A percentile compares a stretch with the other conserved stretches of the same genome.
These are phyloP conservation scores for Lupinus albus DNA, from an alignment of 306 rosid genomes.

Conservation along the genomic window DNA sequence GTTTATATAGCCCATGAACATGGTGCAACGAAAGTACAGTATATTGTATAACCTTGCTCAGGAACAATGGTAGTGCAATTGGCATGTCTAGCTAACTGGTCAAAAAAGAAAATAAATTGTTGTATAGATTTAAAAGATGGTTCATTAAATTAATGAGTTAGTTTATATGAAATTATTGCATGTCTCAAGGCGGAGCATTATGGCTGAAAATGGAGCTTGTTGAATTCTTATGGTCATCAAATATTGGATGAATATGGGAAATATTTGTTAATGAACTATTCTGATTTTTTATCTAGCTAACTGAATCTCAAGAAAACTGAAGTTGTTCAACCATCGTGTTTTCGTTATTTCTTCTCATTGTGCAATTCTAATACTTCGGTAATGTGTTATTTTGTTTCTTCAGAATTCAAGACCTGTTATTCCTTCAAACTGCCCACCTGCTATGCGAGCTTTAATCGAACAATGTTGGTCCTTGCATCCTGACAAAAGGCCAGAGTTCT, in stretches of 20 bases:
- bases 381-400: constrained; percentile 21
- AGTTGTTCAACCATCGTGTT: neutral
- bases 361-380: constrained; percentile 39
- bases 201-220: constrained; percentile 12
- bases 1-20: too few relatives aligned
- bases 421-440: constrained; percentile 70
- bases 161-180: neutral
- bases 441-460: constrained; percentile 78
- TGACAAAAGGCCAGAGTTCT: constrained; percentile 86
- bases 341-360: neutral
- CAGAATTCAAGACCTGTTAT: constrained; percentile 83
- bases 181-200: constrained; percentile 21
- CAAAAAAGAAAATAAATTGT: neutral
- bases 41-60: constrained; percentile 20
- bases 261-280: neutral
- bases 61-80: neutral
- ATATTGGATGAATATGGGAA: neutral
- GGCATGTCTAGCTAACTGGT: neutral
- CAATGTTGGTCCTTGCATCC: constrained; percentile 85
- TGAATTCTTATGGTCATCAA: constrained; percentile 8
- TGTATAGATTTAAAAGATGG: constrained; percentile 1
- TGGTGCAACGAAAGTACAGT: neutral
- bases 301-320: neutral
- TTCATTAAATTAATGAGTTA: constrained; percentile 5
- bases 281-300: neutral